Conservation (phyloP, 2,329 filamentous ascomycete species). For the Fusarium cyanostomum region DNA sequence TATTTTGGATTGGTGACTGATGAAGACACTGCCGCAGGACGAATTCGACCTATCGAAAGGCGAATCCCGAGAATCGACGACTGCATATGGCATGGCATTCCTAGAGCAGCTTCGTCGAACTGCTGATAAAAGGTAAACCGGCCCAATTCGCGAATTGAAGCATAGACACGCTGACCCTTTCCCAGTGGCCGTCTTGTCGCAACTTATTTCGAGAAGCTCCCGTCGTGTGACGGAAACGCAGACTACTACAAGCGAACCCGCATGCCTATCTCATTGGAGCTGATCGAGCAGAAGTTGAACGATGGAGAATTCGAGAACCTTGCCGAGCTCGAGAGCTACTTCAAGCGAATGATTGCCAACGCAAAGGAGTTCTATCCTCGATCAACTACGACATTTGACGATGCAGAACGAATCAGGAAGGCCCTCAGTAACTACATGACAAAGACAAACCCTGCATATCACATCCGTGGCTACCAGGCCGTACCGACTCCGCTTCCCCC, state of each 20-base stretch:
- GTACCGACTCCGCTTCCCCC: slow-evolving; percentile 76
- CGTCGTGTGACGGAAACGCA: slow-evolving; percentile 69
- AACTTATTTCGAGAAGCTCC: slow-evolving; percentile 77
- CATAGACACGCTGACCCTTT: slow-evolving; percentile 30
- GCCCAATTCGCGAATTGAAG: background rate
- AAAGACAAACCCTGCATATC: slow-evolving; percentile 85
- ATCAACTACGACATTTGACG: slow-evolving; percentile 76
- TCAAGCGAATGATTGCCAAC: slow-evolving; percentile 88
- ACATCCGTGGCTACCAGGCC: slow-evolving; percentile 71
- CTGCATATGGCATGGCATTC: slow-evolving; percentile 75
- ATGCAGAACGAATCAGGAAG: slow-evolving; percentile 88
- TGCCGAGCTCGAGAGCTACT: slow-evolving; percentile 80
- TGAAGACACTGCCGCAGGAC: slow-evolving; percentile 38
- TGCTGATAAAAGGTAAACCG: slow-evolving; percentile 79
- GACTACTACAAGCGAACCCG: slow-evolving; percentile 82
- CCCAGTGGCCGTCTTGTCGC: slow-evolving; percentile 78
- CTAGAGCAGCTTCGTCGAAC: slow-evolving; percentile 79
- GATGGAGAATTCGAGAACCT: slow-evolving; percentile 74
- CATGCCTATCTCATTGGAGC: slow-evolving; percentile 81
- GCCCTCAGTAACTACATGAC: slow-evolving; percentile 89
- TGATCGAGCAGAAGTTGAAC: slow-evolving; percentile 78
- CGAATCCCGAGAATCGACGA: slow-evolving; percentile 75
- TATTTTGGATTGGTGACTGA: slow-evolving; percentile 16
- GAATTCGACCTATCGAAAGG: slow-evolving; percentile 61
- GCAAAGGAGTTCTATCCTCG: slow-evolving; percentile 85